Percentiles rank a stretch among this genome's conserved stretches.
phyloP scores from a whole-genome alignment of 768 basidiomycete genomes.

The Russula foetens region DNA sequence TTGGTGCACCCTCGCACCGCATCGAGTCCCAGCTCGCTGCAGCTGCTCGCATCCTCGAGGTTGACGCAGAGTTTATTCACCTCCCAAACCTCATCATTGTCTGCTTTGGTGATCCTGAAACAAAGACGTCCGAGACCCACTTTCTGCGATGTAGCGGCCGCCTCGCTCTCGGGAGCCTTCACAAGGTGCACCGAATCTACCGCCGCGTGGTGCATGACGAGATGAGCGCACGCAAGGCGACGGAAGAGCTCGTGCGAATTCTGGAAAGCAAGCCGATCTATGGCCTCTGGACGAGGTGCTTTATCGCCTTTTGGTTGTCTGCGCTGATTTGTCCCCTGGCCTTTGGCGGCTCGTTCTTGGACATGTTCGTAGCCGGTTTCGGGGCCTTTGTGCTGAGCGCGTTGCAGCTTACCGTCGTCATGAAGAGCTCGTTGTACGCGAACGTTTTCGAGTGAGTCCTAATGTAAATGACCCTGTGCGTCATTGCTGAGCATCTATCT shows the following conservation, averaged over 20 bases:
- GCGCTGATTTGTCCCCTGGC: slow-evolving; percentile 77
- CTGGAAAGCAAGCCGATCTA: slow-evolving; percentile 60
- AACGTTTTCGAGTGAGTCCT: slow-evolving; percentile 82
- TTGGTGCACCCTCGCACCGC: slow-evolving; percentile 88
- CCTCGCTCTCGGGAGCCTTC: slow-evolving; percentile 77
- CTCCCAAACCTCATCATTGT: slow-evolving; percentile 75
- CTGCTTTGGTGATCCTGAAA: slow-evolving; percentile 83
- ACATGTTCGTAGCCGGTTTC: slow-evolving; percentile 74
- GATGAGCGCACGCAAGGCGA: slow-evolving; percentile 73
- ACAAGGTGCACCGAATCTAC: slow-evolving; percentile 80
- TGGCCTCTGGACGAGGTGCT: slow-evolving; percentile 49
- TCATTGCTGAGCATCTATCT: slow-evolving; percentile 13
- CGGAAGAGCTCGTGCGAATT: slow-evolving; percentile 52
- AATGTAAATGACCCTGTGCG: neutral
- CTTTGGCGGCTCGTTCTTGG: slow-evolving; percentile 76
- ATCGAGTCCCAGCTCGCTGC: slow-evolving; percentile 89
- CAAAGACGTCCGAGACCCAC: slow-evolving; percentile 84
- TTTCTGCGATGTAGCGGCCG: slow-evolving; percentile 75
- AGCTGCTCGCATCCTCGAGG: slow-evolving; percentile 81
- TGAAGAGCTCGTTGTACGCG: slow-evolving; percentile 73
- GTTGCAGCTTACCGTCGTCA: slow-evolving; percentile 66
- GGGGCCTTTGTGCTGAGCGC: slow-evolving; percentile 61
- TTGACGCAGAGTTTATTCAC: slow-evolving; percentile 89
- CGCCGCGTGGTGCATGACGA: slow-evolving; percentile 87
- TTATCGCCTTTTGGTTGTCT: slow-evolving; percentile 63